Conservation (phyloP, 805 yeast species). For the Debaryomyces castellii region DNA sequence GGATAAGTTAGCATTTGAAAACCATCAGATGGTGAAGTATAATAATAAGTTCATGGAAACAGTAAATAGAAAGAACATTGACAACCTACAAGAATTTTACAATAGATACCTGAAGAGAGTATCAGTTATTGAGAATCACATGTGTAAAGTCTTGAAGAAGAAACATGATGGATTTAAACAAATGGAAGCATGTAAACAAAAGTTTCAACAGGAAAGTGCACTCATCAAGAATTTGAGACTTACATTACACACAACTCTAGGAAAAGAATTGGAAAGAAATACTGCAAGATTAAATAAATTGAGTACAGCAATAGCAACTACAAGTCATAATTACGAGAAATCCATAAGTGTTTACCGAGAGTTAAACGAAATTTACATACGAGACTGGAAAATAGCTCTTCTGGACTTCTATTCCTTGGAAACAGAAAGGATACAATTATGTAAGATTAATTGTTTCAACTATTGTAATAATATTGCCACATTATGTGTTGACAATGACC, state of each 20-base stretch:
- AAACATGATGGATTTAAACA: slow-evolving; percentile 37
- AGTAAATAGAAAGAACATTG: slow-evolving; percentile 45
- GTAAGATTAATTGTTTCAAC: slow-evolving; percentile 74
- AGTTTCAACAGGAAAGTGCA: slow-evolving; percentile 58
- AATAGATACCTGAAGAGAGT: slow-evolving; percentile 51
- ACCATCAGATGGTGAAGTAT: slow-evolving; percentile 55
- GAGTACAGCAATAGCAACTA: slow-evolving; percentile 37
- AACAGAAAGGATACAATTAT: slow-evolving; percentile 65
- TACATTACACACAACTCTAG: slow-evolving; percentile 66
- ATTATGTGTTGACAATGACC: slow-evolving; percentile 76
- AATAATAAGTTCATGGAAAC: slow-evolving; percentile 55
- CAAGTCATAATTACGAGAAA: slow-evolving; percentile 57
- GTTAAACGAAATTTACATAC: slow-evolving; percentile 59
- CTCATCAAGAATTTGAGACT: slow-evolving; percentile 60
- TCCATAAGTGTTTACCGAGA: slow-evolving; percentile 54
- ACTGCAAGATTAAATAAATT: slow-evolving; percentile 55
- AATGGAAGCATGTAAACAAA: slow-evolving; percentile 39
- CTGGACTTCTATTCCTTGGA: slow-evolving; percentile 67
- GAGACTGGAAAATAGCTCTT: slow-evolving; percentile 70
- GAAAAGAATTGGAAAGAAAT: slow-evolving; percentile 65
- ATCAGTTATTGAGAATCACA: slow-evolving; percentile 55
- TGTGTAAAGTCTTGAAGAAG: slow-evolving; percentile 53
- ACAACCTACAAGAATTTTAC: slow-evolving; percentile 54
- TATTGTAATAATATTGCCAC: slow-evolving; percentile 73
- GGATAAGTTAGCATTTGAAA: slow-evolving; percentile 58